Evolutionary conservation across 2,329 filamentous ascomycete species (phyloP).

Genomic region (Aspergillus ochraceoroseus): DNA sequence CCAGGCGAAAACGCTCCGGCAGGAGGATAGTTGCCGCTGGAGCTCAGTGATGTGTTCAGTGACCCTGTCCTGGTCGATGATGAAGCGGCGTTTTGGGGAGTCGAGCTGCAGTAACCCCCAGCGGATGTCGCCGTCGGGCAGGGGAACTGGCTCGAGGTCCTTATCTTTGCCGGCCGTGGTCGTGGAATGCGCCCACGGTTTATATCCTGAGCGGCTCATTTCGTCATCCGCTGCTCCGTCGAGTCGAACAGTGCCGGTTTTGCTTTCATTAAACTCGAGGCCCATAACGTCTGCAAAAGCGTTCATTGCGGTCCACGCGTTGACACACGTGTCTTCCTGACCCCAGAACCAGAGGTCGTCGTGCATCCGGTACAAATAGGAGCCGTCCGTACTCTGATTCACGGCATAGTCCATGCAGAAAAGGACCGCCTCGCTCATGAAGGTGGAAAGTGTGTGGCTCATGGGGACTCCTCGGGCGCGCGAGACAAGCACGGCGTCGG

Average conservation of each 20-base stretch:
- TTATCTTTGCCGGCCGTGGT: constrained; percentile 7
- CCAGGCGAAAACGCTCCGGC: constrained; percentile 55
- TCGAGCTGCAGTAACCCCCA: constrained; percentile 60
- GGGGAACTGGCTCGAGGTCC: too few species aligned
- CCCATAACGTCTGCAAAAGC: constrained; percentile 54
- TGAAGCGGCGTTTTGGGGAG: constrained; percentile 50
- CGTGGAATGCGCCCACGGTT: too few species aligned
- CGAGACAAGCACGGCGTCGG: constrained; percentile 40
- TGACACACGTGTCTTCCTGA: constrained; percentile 49
- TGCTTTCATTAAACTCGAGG: constrained; percentile 54
- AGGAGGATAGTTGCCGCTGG: constrained; percentile 52
- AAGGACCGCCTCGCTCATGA: constrained; percentile 57
- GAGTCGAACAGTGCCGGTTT: constrained; percentile 52
- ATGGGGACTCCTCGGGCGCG: constrained; percentile 57
- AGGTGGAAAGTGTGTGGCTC: constrained; percentile 55
- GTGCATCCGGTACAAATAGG: constrained; percentile 57
- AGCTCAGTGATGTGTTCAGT: constrained; percentile 58
- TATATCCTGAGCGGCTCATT: too few species aligned
- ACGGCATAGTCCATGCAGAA: constrained; percentile 64
- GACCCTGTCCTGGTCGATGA: constrained; percentile 57
- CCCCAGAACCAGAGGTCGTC: constrained; percentile 67
- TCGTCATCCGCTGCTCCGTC: constrained; percentile 17
- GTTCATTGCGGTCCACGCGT: constrained; percentile 57
- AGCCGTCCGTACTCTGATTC: constrained; percentile 53
- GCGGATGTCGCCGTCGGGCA: constrained; percentile 52